Evolutionary conservation across 352 stramenopile species (phyloP).

Genomic region (Globisporangium nunn): DNA sequence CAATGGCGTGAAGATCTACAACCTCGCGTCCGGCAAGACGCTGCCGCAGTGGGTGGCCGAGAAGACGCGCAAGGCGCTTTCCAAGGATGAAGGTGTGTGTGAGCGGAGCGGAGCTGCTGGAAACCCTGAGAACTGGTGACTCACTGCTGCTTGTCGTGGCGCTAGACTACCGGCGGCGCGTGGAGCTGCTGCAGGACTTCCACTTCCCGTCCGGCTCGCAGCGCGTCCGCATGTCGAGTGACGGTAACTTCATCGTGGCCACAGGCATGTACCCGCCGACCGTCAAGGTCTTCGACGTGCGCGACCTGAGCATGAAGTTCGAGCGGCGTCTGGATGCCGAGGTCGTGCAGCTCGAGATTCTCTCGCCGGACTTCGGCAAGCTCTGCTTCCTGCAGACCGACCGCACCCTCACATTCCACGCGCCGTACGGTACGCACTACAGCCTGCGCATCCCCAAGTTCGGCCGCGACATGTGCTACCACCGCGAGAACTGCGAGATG

Average conservation of each 20-base stretch:
- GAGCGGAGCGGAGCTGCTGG: no score
- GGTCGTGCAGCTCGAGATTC: conserved; percentile 93
- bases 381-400: conserved; percentile 95
- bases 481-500: conserved; percentile 94
- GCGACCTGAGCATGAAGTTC: conserved; percentile 99
- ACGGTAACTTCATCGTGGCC: conserved; percentile 96
- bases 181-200: conserved; percentile 99
- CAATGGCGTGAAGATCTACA: conserved; percentile 95
- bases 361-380: conserved; percentile 97
- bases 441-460: conserved; percentile 96
- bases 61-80: conserved; percentile 75
- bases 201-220: conserved; percentile 94
- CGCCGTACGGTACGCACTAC: conserved; percentile 96
- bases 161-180: conserved; percentile 84
- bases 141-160: no score
- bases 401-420: conserved; percentile 96
- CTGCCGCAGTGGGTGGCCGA: conserved; percentile 94
- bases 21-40: conserved; percentile 90
- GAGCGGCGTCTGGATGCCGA: conserved; percentile 96
- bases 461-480: conserved; percentile 96
- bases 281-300: conserved; percentile 93
- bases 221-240: conserved; percentile 89
- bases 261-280: conserved; percentile 95
- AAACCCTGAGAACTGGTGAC: no score
- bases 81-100: conserved; percentile 48